Percentiles rank a stretch among this genome's conserved stretches.
Evolutionary conservation across 257 asterid species (phyloP).

Genomic region (Solanum ossicruentum): DNA sequence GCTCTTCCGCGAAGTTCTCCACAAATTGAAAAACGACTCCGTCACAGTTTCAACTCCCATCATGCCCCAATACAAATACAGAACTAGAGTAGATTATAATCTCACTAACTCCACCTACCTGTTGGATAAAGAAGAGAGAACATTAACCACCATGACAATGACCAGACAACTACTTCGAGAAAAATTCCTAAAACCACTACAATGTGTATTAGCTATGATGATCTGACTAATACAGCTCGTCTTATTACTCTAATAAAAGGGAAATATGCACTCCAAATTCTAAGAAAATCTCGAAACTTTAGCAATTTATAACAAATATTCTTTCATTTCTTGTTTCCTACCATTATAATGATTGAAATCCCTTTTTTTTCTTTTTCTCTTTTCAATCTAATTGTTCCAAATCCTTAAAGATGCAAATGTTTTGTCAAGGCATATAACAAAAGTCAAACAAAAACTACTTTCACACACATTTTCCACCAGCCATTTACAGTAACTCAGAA

Average conservation of each 20-base stretch:
- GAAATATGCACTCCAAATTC: neutral
- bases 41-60: constrained; percentile 51
- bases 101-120: constrained; percentile 17
- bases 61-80: constrained; percentile 7
- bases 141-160: constrained; percentile 1
- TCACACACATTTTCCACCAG: neutral
- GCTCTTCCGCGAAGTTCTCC: constrained; percentile 58
- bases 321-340: neutral
- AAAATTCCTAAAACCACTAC: neutral
- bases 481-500: neutral
- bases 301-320: neutral
- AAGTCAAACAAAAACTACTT: neutral
- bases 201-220: neutral
- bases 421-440: neutral
- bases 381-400: neutral
- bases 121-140: neutral
- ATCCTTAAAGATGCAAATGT: neutral
- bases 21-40: constrained; percentile 54
- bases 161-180: neutral
- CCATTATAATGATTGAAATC: neutral
- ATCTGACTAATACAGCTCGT: neutral
- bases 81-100: constrained; percentile 3
- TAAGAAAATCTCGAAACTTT: neutral
- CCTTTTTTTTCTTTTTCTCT: neutral
- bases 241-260: neutral